Evolutionary conservation across 257 asterid genomes (phyloP).

Genomic region (Coffea eugenioides): DNA sequence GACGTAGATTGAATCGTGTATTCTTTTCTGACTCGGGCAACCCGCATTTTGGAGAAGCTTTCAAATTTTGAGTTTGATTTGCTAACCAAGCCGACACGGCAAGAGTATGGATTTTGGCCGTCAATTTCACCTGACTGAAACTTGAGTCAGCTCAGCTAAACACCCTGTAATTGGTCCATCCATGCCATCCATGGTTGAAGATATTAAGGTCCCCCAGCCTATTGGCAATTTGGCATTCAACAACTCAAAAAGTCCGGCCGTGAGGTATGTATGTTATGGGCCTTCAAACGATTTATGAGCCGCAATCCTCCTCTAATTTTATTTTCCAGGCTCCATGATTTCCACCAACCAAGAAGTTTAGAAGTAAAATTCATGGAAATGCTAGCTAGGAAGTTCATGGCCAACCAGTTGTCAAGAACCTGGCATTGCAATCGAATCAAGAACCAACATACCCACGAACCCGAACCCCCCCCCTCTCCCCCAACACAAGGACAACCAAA

Average conservation of each 20-base stretch:
- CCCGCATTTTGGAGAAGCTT: no score
- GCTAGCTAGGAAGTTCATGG: neutral
- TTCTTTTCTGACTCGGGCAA: neutral
- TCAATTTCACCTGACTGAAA: conserved; percentile 21
- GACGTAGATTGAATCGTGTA: neutral
- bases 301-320: neutral
- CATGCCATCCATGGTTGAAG: conserved; percentile 14
- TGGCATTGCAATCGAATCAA: neutral
- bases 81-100: neutral
- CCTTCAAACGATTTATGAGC: neutral
- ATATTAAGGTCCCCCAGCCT: conserved; percentile 20
- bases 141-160: conserved; percentile 1
- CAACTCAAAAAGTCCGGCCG: neutral
- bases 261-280: conserved; percentile 2
- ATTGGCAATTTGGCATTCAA: neutral
- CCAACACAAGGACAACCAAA: neutral
- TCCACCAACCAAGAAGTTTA: neutral
- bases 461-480: no score
- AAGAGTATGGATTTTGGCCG: neutral
- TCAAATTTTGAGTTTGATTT: neutral
- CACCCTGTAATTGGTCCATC: conserved; percentile 42
- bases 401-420: neutral
- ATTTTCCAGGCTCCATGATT: neutral
- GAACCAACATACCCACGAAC: no score
- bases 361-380: neutral